Percentiles rank a stretch among this genome's conserved stretches.
Conservation (phyloP, 192 early-diverging fungal species). For the Gaertneriomyces sp. region DNA sequence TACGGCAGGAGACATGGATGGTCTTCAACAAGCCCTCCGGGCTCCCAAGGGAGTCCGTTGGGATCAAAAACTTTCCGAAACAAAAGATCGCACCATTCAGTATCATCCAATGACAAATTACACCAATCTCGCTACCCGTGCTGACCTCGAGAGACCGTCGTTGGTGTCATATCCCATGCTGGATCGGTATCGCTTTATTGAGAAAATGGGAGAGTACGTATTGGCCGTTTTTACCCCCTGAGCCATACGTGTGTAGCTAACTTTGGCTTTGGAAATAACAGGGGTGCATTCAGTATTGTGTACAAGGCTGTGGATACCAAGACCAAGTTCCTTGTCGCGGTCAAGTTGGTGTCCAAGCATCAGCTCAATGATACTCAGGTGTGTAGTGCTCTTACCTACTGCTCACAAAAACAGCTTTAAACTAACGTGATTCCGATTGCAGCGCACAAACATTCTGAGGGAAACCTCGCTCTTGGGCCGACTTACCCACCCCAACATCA, state of each 20-base stretch:
- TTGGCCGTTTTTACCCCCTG: not conserved
- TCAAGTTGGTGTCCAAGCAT: constrained; percentile 77
- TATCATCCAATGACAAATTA: not conserved
- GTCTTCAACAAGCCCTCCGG: no score
- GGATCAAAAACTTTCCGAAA: constrained; percentile 14
- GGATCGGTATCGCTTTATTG: constrained; percentile 53
- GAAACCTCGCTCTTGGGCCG: constrained; percentile 83
- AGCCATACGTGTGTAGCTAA: not conserved
- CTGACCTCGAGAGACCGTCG: constrained; percentile 16
- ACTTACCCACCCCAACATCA: constrained; percentile 72
- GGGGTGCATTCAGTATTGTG: constrained; percentile 81
- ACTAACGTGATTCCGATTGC: constrained; percentile 5
- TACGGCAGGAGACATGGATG: no score
- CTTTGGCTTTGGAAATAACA: not conserved
- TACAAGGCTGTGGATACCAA: constrained; percentile 68
- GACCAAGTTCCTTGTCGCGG: constrained; percentile 68
- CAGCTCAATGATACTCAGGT: constrained; percentile 71
- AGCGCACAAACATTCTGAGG: constrained; percentile 79
- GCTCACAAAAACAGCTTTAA: not conserved
- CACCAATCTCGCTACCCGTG: constrained; percentile 7
- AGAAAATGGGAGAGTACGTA: constrained; percentile 73
- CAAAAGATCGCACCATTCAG: constrained; percentile 3
- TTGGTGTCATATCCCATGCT: constrained; percentile 53
- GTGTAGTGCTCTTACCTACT: not conserved
- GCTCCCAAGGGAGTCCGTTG: constrained; percentile 9